phyloP scores from a whole-genome alignment of 2,329 filamentous ascomycete species.

The Fusarium chaquense region DNA sequence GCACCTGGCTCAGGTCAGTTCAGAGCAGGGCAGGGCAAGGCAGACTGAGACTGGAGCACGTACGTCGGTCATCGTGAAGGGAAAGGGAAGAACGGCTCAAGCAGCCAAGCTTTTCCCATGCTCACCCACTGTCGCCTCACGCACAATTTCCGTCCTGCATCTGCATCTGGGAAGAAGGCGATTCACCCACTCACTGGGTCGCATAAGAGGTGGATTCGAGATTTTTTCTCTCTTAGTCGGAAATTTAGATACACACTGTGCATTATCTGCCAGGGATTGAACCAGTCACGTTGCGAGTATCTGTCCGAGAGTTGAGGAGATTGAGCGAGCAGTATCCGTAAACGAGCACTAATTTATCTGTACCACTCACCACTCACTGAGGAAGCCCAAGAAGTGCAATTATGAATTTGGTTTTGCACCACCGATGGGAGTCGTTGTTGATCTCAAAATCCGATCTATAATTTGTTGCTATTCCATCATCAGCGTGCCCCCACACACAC shows the following conservation, averaged over 20 bases:
- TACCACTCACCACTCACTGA: not conserved
- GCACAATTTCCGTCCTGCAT: slow-evolving; percentile 29
- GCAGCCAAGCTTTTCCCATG: slow-evolving; percentile 18
- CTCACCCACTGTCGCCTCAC: slow-evolving; percentile 5
- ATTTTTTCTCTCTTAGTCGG: slow-evolving; percentile 1
- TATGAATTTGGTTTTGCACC: not conserved
- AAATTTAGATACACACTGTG: slow-evolving; percentile 34
- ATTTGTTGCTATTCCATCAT: slow-evolving; percentile 8
- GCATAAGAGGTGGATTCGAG: slow-evolving; percentile 36
- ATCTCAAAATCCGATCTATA: slow-evolving; percentile 9
- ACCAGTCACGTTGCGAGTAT: slow-evolving; percentile 19
- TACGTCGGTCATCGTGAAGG: slow-evolving; percentile 27
- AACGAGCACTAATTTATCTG: not conserved
- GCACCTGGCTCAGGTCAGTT: not conserved
- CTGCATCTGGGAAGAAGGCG: slow-evolving; percentile 19
- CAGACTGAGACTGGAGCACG: slow-evolving; percentile 12
- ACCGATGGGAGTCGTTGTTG: not conserved
- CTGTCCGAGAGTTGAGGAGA: slow-evolving; percentile 3
- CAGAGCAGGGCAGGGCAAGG: not conserved
- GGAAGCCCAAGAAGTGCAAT: not conserved
- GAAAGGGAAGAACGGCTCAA: slow-evolving; percentile 8
- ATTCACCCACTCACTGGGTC: slow-evolving; percentile 39
- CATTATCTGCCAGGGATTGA: slow-evolving; percentile 8
- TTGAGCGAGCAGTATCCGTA: slow-evolving; percentile 2
- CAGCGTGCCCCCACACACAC: slow-evolving; percentile 23